Evolutionary conservation across 768 basidiomycete genomes (phyloP).

Genomic region (Amanita subjunquillea): DNA sequence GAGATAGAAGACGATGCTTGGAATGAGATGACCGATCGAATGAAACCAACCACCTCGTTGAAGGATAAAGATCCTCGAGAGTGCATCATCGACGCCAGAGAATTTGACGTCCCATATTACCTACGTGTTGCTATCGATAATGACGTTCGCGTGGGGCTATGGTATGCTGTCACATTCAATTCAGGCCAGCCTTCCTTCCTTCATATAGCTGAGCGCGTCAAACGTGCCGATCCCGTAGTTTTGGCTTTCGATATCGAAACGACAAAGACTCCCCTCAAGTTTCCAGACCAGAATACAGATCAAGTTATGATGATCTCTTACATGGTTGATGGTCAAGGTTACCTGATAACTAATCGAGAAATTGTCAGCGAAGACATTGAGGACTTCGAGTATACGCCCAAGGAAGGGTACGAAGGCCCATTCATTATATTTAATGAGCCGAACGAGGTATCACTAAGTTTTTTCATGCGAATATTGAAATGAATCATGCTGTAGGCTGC

Average conservation of each 20-base stretch:
- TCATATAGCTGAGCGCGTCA: conserved; percentile 74
- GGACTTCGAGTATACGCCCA: conserved; percentile 98
- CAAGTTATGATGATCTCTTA: conserved; percentile 99
- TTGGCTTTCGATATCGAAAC: conserved; percentile 99
- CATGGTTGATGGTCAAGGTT: conserved; percentile 98
- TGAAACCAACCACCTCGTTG: conserved; percentile 20
- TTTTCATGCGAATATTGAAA: background rate
- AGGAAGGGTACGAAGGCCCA: conserved; percentile 94
- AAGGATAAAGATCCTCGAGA: conserved; percentile 78
- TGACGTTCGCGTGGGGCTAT: conserved; percentile 94
- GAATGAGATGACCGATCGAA: conserved; percentile 29
- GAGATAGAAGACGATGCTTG: conserved; percentile 57
- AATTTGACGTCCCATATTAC: conserved; percentile 97
- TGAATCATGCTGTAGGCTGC: conserved; percentile 34
- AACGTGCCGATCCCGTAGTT: conserved; percentile 97
- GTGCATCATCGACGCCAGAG: conserved; percentile 87
- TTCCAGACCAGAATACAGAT: conserved; percentile 91
- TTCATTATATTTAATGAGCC: conserved; percentile 93
- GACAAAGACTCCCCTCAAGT: conserved; percentile 98
- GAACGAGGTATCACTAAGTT: conserved; percentile 56
- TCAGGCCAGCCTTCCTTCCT: conserved; percentile 70
- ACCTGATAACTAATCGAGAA: conserved; percentile 94
- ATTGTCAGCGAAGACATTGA: conserved; percentile 97
- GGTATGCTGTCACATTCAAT: conserved; percentile 84
- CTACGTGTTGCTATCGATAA: conserved; percentile 99